Evolutionary conservation across 2,329 filamentous ascomycete genomes (phyloP).

Genomic region (Fusarium staphyleae): DNA sequence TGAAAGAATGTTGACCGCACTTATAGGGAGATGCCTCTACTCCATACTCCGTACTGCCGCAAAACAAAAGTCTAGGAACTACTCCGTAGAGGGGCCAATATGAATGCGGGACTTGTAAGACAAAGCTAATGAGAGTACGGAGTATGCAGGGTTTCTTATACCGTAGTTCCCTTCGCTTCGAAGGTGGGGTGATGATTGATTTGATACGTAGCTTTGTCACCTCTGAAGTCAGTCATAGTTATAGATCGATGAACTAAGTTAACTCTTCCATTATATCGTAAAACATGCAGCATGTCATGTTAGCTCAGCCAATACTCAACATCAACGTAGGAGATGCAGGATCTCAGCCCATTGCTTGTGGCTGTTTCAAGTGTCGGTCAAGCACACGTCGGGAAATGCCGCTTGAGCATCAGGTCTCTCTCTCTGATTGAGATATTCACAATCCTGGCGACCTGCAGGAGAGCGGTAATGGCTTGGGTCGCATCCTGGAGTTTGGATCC

Average conservation of each 20-base stretch:
- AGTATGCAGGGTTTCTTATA: background rate
- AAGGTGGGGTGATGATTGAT: no score
- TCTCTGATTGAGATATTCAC: constrained; percentile 13
- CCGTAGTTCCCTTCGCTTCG: no score
- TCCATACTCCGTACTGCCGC: no score
- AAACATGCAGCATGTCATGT: background rate
- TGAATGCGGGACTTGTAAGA: background rate
- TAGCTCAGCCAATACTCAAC: constrained; percentile 6
- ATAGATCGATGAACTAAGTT: no score
- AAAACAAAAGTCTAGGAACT: background rate
- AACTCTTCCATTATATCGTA: constrained; percentile 9
- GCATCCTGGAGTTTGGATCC: constrained; percentile 6
- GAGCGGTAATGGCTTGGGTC: constrained; percentile 15
- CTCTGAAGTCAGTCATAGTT: background rate
- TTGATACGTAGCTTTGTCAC: no score
- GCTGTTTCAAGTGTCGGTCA: constrained; percentile 28
- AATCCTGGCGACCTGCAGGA: constrained; percentile 24
- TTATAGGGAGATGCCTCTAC: background rate
- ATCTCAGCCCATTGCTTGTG: background rate
- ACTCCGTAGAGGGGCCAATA: background rate
- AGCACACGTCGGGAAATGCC: background rate
- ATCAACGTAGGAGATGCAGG: constrained; percentile 3
- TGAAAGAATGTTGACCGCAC: background rate
- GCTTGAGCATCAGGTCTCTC: background rate
- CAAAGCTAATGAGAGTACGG: background rate